Evolutionary conservation across 2,329 filamentous ascomycete species (phyloP).

Genomic region (Ustilaginoidea virens): DNA sequence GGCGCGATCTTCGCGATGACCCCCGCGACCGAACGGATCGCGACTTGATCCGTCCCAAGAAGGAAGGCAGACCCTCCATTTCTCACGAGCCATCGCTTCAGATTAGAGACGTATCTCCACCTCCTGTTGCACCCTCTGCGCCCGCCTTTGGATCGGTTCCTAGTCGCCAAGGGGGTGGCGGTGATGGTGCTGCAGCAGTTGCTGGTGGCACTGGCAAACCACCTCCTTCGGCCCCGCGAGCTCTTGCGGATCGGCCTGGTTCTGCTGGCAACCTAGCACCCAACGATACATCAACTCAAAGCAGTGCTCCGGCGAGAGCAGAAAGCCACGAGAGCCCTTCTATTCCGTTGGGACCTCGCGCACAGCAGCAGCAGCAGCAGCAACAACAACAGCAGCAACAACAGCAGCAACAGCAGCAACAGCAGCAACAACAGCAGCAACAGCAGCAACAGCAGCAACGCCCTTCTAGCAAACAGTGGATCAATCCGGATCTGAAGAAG

Average conservation of each 20-base stretch:
- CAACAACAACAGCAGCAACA: no score
- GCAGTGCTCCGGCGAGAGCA: slow-evolving; percentile 26
- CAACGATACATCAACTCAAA: slow-evolving; percentile 14
- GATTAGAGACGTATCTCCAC: slow-evolving; percentile 38
- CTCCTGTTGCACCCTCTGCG: slow-evolving; percentile 40
- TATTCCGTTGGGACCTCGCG: slow-evolving; percentile 38
- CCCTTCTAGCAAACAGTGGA: slow-evolving; percentile 44
- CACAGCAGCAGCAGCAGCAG: slow-evolving; percentile 25
- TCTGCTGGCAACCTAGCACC: slow-evolving; percentile 21
- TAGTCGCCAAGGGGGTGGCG: slow-evolving; percentile 23
- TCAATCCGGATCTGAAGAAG: slow-evolving; percentile 37
- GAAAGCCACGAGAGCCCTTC: slow-evolving; percentile 25
- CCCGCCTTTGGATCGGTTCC: slow-evolving; percentile 42
- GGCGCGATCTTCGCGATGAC: slow-evolving; percentile 31
- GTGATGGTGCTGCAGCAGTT: slow-evolving; percentile 12
- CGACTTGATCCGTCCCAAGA: slow-evolving; percentile 32
- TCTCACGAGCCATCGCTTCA: slow-evolving; percentile 31
- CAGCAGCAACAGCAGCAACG: slow-evolving; percentile 31
- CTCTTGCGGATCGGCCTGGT: slow-evolving; percentile 32
- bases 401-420: no score
- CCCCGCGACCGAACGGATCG: slow-evolving; percentile 27
- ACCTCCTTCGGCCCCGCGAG: slow-evolving; percentile 37
- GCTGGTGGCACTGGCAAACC: slow-evolving; percentile 25
- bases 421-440: no score
- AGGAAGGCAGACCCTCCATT: slow-evolving; percentile 30